These are phyloP conservation scores for Metschnikowia peoriensis DNA, from an alignment of 805 yeast genomes.

Conservation along the genomic window DNA sequence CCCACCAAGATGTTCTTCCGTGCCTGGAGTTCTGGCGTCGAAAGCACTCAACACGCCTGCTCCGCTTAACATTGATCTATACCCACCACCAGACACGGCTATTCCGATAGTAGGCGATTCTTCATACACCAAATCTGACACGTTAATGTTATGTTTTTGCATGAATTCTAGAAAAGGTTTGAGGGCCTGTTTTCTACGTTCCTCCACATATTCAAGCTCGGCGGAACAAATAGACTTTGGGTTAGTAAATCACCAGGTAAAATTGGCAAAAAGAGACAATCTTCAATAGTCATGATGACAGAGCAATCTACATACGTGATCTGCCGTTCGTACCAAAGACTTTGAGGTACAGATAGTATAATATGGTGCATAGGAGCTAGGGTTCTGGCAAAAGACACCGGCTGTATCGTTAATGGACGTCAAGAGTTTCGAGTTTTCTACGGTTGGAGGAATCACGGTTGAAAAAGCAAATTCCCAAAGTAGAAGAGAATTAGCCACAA, in stretches of 20 bases:
- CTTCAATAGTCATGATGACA: neutral
- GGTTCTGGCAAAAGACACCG: neutral
- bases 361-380: constrained; percentile 15
- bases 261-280: no score
- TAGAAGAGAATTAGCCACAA: neutral
- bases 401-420: constrained; percentile 3
- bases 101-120: constrained; percentile 33
- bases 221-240: constrained; percentile 8
- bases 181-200: constrained; percentile 31
- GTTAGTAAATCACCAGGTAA: neutral
- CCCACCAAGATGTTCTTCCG: constrained; percentile 44
- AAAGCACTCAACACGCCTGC: constrained; percentile 55
- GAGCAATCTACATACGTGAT: constrained; percentile 8
- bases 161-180: constrained; percentile 28
- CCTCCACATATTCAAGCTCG: constrained; percentile 26
- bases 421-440: constrained; percentile 3
- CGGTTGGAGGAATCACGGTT: constrained; percentile 4
- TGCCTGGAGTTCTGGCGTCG: constrained; percentile 43
- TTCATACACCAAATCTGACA: neutral
- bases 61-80: constrained; percentile 58
- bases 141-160: constrained; percentile 9
- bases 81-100: constrained; percentile 52
- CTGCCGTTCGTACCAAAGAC: constrained; percentile 12
- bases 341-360: constrained; percentile 12
- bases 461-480: neutral